Evolutionary conservation across 306 rosid genomes (phyloP), one percentile per base, ranked within the genome.

Genomic region (Vachellia pachyceras): DNA sequence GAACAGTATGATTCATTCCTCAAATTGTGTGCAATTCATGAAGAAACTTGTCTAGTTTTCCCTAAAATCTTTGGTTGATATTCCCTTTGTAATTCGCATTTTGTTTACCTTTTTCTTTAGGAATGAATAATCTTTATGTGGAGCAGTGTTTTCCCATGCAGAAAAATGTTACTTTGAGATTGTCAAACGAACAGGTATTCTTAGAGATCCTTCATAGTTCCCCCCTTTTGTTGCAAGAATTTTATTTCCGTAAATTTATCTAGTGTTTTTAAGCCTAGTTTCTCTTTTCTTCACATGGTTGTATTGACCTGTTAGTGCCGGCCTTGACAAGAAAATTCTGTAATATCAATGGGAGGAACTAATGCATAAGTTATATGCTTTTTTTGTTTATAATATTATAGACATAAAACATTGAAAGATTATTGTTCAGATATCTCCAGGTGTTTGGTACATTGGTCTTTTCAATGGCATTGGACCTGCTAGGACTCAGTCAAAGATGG

Each of bases 401-500:
- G 73, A 57, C 50, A 75, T 42, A 80, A 73, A 87, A 81, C 67
- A 63, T 47, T 58, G 74, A 55, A 29, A 29, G 17, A 76, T 60
- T 84, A 37, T 81, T 83, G 50, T 88, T 82, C 90, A 95, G 99
- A 93, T 95, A 88, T 84, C 97, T 87, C 89, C 98, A 82, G 99
- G 99, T 71, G 93, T 87, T 80, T 95, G 97, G 94, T 93, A 91
- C 83, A 88, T 95, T 65, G 99, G 99, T 78, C 87, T 95, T 76
- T 95, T 95, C 91, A 95, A 95, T 63, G 99, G 99, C 80, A 85
- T 93, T 73, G 99, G 98, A 83, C 74, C 91, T 58, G 68, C 91
- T 60, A 89, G 98, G 84, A 90, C 99, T 37, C 99, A 95, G 74
- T 90, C 97, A 7, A 95, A 92, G 85, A 95, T 95, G 99, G 98